Percentiles rank a stretch among this genome's conserved stretches.
phyloP scores from a whole-genome alignment of 2,329 filamentous ascomycete genomes.

The Colletotrichum plurivorum region DNA sequence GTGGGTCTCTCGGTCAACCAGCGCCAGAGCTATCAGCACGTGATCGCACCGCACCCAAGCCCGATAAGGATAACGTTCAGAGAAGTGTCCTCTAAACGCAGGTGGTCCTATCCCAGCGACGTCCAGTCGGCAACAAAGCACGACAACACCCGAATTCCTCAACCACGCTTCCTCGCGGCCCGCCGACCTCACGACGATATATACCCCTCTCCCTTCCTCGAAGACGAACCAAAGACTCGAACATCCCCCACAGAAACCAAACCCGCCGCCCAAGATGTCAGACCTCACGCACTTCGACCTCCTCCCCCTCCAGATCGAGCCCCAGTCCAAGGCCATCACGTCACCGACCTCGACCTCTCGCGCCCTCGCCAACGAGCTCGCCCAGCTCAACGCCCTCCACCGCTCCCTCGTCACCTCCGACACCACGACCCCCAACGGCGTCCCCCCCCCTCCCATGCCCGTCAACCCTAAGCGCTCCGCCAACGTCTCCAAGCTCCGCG shows the following conservation, averaged over 20 bases:
- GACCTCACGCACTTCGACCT: constrained; percentile 82
- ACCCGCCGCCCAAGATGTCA: constrained; percentile 59
- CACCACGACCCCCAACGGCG: constrained; percentile 64
- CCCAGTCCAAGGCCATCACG: constrained; percentile 82
- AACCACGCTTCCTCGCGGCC: constrained; percentile 1
- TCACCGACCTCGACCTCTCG: constrained; percentile 61
- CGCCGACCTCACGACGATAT: neutral
- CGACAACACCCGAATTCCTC: neutral
- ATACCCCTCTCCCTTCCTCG: constrained; percentile 1
- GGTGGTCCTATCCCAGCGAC: neutral
- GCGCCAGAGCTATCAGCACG: constrained; percentile 3
- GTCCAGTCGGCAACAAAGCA: constrained; percentile 28
- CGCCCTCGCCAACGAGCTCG: constrained; percentile 75
- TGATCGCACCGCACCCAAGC: constrained; percentile 1
- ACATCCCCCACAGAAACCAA: neutral
- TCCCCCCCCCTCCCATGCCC: constrained; percentile 89
- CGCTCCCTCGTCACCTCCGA: constrained; percentile 77
- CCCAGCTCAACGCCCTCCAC: constrained; percentile 84
- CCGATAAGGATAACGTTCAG: constrained; percentile 27
- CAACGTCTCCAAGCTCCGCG: constrained; percentile 90
- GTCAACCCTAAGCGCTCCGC: constrained; percentile 94
- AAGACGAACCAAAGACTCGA: constrained; percentile 2
- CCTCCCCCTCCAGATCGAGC: constrained; percentile 85
- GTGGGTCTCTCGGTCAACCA: neutral
- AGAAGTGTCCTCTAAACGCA: constrained; percentile 36